phyloP scores from a whole-genome alignment of 176 grass and related monocot genomes.

The Olyra latifolia region DNA sequence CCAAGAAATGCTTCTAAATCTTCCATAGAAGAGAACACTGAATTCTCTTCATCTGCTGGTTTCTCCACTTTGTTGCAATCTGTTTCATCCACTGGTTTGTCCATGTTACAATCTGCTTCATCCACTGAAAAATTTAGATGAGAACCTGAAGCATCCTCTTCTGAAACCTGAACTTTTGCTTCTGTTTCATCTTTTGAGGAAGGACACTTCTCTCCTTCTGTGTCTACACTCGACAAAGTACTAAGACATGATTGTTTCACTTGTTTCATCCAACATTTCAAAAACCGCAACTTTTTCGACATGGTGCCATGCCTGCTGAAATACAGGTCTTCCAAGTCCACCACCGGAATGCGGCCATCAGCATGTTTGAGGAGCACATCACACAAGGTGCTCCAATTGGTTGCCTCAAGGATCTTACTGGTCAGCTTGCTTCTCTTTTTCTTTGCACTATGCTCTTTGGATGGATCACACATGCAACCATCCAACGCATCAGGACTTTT shows the following conservation, averaged over 20 bases:
- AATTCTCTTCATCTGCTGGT: slow-evolving; percentile 21
- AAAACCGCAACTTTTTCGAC: slow-evolving; percentile 78
- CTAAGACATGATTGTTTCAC: slow-evolving; percentile 40
- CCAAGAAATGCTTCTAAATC: slow-evolving; percentile 72
- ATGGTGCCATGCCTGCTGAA: slow-evolving; percentile 53
- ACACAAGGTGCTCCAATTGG: slow-evolving; percentile 51
- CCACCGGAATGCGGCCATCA: slow-evolving; percentile 41
- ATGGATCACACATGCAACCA: slow-evolving; percentile 13
- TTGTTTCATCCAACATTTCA: slow-evolving; percentile 97
- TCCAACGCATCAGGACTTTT: slow-evolving; percentile 7
- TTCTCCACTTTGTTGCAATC: slow-evolving; percentile 30
- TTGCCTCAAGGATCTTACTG: slow-evolving; percentile 51
- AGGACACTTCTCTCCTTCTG: slow-evolving; percentile 31
- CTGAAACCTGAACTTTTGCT: slow-evolving; percentile 39
- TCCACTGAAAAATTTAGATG: slow-evolving; percentile 24
- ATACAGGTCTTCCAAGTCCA: slow-evolving; percentile 75
- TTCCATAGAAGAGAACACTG: slow-evolving; percentile 53
- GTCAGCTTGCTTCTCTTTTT: slow-evolving; percentile 63
- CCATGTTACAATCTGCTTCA: slow-evolving; percentile 31
- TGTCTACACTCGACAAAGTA: slow-evolving; percentile 20
- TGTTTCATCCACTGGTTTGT: slow-evolving; percentile 30
- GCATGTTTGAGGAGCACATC: slow-evolving; percentile 49
- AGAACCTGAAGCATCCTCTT: slow-evolving; percentile 39
- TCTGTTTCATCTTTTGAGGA: slow-evolving; percentile 54
- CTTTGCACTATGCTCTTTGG: slow-evolving; percentile 43